Evolutionary conservation across 1,139 yeast species (phyloP).

Genomic region (Yarrowia galli): DNA sequence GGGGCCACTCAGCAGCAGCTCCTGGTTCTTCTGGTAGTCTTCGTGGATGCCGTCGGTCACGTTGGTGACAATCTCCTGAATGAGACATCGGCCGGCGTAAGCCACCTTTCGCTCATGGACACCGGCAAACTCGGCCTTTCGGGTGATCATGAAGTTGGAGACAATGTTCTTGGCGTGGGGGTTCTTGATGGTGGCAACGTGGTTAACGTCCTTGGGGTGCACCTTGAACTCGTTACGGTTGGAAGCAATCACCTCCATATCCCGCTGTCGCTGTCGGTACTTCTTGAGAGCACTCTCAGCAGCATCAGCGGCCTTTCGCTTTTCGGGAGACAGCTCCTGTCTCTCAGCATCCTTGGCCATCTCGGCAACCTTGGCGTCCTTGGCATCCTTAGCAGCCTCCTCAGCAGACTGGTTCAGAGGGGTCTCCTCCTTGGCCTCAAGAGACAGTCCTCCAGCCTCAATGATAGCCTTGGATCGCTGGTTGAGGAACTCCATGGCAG

Average conservation of each 20-base stretch:
- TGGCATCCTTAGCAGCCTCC: neutral
- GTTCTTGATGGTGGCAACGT: conserved; percentile 1
- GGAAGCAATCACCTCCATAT: conserved; percentile 45
- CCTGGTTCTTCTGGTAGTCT: neutral
- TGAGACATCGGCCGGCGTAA: conserved; percentile 6
- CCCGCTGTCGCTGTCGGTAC: conserved; percentile 53
- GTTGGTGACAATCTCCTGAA: conserved; percentile 3
- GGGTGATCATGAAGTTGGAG: neutral
- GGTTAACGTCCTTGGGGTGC: conserved; percentile 36
- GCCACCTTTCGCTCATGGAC: conserved; percentile 27
- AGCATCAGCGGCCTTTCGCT: conserved; percentile 55
- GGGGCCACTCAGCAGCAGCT: neutral
- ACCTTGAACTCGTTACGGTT: conserved; percentile 43
- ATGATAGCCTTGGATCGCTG: conserved; percentile 14
- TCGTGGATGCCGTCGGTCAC: neutral
- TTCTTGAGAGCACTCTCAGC: conserved; percentile 46
- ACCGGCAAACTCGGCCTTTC: conserved; percentile 19
- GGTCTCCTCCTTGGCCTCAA: no score
- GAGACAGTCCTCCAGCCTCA: no score
- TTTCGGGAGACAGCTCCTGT: conserved; percentile 56
- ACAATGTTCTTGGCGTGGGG: conserved; percentile 6
- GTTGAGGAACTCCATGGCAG: conserved; percentile 40
- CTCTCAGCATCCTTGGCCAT: neutral
- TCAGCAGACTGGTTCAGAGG: no score
- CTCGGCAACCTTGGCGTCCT: neutral